These are phyloP conservation scores for Penicillium malachiteum DNA, from an alignment of 495 filamentous ascomycete genomes.

Conservation along the genomic window DNA sequence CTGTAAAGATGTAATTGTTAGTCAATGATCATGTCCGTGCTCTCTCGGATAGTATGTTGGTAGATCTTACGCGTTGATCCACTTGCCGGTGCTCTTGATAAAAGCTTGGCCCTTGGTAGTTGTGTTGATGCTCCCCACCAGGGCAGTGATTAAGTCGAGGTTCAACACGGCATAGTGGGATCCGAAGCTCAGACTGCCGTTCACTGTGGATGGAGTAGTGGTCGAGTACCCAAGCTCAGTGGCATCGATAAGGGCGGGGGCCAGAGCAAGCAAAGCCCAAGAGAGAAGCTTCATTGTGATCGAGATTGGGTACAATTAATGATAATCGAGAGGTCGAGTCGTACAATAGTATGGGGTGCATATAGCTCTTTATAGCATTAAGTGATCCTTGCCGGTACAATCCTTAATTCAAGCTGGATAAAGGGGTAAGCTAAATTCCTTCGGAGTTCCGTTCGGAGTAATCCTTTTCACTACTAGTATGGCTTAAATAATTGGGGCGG, in stretches of 20 bases:
- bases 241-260: neutral
- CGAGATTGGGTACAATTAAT: neutral
- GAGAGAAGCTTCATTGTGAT: neutral
- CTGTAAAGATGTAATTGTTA: neutral
- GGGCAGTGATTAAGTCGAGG: neutral
- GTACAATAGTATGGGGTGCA: no score
- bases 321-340: no score
- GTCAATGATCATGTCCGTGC: neutral
- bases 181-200: neutral
- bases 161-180: slow-evolving; percentile 4
- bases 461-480: no score
- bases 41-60: no score
- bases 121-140: neutral
- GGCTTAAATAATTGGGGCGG: no score
- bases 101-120: neutral
- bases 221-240: neutral
- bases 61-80: slow-evolving; percentile 3
- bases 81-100: slow-evolving; percentile 1
- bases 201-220: slow-evolving; percentile 1
- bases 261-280: neutral
- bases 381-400: no score
- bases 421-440: no score
- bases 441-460: no score
- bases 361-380: no score
- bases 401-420: no score